Conservation (phyloP, 2,329 filamentous ascomycete species). For the Pyrenophora seminiperda region DNA sequence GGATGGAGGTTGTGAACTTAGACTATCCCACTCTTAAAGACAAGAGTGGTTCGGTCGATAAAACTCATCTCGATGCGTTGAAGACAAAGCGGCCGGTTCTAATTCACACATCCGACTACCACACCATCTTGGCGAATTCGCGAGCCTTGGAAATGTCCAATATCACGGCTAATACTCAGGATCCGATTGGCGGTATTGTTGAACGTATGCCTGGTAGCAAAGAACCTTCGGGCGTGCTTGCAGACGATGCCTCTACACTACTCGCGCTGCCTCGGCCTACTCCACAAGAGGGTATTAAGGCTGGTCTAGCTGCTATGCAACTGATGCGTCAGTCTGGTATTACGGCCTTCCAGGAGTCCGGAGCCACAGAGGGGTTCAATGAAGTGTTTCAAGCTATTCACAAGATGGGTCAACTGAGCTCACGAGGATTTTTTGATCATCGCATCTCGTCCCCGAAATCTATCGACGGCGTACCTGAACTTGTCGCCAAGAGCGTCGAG, state of each 20-base stretch:
- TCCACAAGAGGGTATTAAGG: neutral
- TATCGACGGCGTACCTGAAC: too few relatives aligned
- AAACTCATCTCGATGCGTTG: constrained; percentile 1
- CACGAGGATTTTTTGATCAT: too few relatives aligned
- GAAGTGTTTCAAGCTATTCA: constrained; percentile 4
- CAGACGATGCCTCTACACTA: constrained; percentile 1
- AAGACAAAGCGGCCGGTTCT: constrained; percentile 3
- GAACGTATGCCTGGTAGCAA: neutral
- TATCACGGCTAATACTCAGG: neutral
- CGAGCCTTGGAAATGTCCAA: constrained; percentile 1
- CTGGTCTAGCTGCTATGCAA: neutral
- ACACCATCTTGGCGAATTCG: constrained; percentile 6
- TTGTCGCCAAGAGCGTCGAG: neutral
- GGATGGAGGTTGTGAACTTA: constrained; percentile 5
- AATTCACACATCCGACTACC: neutral
- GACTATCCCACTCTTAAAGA: constrained; percentile 2
- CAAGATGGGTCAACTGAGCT: neutral
- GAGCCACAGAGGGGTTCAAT: neutral
- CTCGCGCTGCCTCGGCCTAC: neutral
- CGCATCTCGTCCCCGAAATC: constrained; percentile 1
- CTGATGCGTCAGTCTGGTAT: constrained; percentile 3
- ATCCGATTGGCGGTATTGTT: constrained; percentile 1
- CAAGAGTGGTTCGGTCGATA: constrained; percentile 3
- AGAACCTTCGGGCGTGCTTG: constrained; percentile 1
- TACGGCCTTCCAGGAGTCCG: constrained; percentile 3